Base-by-base conservation (phyloP, 148 eudicot genomes). In the Arctostaphylos glauca region DNA sequence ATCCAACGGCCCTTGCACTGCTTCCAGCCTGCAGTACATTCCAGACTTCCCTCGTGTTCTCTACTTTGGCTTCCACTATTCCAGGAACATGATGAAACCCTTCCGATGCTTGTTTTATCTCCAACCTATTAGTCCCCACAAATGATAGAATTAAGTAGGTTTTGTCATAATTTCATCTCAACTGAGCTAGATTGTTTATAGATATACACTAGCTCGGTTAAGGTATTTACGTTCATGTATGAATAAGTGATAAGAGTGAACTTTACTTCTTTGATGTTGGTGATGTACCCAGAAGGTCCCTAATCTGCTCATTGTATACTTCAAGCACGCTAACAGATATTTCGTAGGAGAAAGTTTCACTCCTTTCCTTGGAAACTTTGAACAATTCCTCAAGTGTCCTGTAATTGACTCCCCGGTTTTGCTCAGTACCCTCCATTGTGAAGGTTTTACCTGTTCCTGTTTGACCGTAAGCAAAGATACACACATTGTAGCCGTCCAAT, bases 381-480 rank as follows among this genome's bases (percentile, higher is more conserved):
- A 96, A 96, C 84, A 96, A 71, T 75, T 91, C 94, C 88, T 94
- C 95, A 25, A 96, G 94, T 9, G 98, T 96, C 85, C 97, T 87
- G 81, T 96, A 96, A 81, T 94, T 96, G 78, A 96, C 99, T 79
- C 98, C 98, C n/a, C 98, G 87, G 38, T 92, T 94, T 84, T 86
- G 82, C 88, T 86, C 91, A 66, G 92, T 92, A 9, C 98, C 99
- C 91, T 94, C 99, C 99, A 96, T 96, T 66, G 99, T 96, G 82
- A 94, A 96, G 9, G 99, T 96, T 86, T 94, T 96, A 71, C 98
- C 99, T 15, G 98, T 94, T 72, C 99, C 99, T 2, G 98, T 96
- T 89, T 96, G 98, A 21, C 98, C 98, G 82, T 96, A 96, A 71
- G 99, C 99, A 91, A 96, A 96, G 68, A 96, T 96, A 79, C 98